A percentile compares a stretch with the other conserved stretches of the same genome.
These are phyloP conservation scores for Blastocystis hominis DNA, from an alignment of 352 stramenopile species.

Conservation along the genomic window DNA sequence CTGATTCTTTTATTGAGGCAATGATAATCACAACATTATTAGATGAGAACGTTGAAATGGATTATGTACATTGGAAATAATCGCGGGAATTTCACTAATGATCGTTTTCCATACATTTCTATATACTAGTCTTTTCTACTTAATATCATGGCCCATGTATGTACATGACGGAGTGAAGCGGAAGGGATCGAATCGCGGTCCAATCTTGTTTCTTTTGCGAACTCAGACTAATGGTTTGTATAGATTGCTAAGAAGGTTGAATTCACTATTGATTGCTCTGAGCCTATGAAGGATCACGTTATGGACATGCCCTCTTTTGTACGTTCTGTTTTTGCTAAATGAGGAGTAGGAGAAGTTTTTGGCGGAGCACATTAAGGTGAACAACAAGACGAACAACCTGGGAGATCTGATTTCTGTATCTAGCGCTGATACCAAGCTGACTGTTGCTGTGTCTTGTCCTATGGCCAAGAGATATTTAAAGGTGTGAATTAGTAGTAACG, in stretches of 20 bases:
- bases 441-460: constrained; percentile 80
- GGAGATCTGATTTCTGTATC: constrained; percentile 85
- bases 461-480: constrained; percentile 92
- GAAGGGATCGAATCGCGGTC: no score
- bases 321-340: background rate
- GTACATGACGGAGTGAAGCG: background rate
- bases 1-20: no score
- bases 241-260: constrained; percentile 65
- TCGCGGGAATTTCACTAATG: background rate
- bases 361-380: constrained; percentile 96
- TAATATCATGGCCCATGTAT: background rate
- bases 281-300: constrained; percentile 95
- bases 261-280: constrained; percentile 84
- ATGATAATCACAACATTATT: no score
- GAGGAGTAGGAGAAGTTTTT: constrained; percentile 87
- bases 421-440: constrained; percentile 88
- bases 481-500: constrained; percentile 40
- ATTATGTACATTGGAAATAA: background rate
- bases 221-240: background rate
- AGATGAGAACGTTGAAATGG: no score
- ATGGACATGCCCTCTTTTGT: constrained; percentile 90
- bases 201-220: background rate
- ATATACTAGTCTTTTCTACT: background rate
- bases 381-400: constrained; percentile 90
- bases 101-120: background rate